A percentile compares a stretch with the other conserved stretches of the same genome.
Evolutionary conservation across 1,139 yeast species (phyloP).

Genomic region (Pichia inconspicua): DNA sequence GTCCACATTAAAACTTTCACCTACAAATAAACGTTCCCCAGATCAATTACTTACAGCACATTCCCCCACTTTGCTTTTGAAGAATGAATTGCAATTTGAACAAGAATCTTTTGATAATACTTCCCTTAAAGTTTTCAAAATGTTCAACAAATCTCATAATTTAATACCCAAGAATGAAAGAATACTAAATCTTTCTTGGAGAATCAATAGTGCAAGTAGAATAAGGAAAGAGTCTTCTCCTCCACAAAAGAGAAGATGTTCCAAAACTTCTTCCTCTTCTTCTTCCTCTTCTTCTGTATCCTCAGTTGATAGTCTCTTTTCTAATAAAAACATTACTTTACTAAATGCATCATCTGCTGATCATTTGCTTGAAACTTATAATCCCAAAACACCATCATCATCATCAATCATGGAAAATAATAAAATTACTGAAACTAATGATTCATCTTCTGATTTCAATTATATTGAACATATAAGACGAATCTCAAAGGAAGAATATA

Average conservation of each 20-base stretch:
- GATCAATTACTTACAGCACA: background rate
- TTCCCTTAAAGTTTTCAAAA: conserved; percentile 27
- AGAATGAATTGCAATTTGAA: conserved; percentile 24
- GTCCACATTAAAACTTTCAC: background rate
- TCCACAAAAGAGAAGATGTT: no score
- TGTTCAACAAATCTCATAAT: conserved; percentile 28
- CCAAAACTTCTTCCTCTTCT: conserved; percentile 1
- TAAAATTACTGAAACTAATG: background rate
- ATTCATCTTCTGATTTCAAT: conserved; percentile 20
- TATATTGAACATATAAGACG: conserved; percentile 30
- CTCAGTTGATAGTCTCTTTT: background rate
- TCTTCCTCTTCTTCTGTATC: background rate
- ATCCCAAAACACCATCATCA: background rate
- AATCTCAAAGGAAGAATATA: conserved; percentile 28
- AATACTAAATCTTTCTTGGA: conserved; percentile 28
- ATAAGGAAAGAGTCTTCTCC: conserved; percentile 15
- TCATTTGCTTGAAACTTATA: conserved; percentile 1
- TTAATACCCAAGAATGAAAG: conserved; percentile 27
- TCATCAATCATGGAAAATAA: background rate
- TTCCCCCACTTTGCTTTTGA: conserved; percentile 16
- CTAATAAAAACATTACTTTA: conserved; percentile 5
- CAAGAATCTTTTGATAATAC: conserved; percentile 19
- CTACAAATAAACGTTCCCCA: background rate
- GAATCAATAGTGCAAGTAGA: conserved; percentile 25
- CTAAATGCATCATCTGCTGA: conserved; percentile 19